Evolutionary conservation across 202 grass and related monocot species (phyloP).

Genomic region (Brachypodium distachyon): DNA sequence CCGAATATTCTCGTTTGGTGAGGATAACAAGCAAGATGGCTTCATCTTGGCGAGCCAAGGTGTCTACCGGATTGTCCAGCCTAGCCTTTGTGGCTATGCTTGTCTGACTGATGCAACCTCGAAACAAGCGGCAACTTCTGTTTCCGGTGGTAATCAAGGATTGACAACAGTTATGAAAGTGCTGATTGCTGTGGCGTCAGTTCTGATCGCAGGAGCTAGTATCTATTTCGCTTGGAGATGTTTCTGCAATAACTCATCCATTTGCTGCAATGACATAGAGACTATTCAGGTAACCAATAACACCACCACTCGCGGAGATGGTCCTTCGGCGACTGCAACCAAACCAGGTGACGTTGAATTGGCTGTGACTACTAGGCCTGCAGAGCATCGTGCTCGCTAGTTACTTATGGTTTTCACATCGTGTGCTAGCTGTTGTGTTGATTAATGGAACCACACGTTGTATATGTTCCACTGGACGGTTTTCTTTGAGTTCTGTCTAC

Average conservation of each 20-base stretch:
- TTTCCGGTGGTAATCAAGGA: neutral
- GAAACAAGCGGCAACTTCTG: slow-evolving; percentile 9
- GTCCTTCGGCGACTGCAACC: neutral
- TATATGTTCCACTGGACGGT: neutral
- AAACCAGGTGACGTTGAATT: neutral
- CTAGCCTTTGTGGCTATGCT: slow-evolving; percentile 43
- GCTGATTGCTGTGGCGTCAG: neutral
- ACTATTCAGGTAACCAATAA: neutral
- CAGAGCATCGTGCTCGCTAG: neutral
- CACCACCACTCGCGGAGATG: neutral
- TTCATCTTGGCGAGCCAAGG: slow-evolving; percentile 57
- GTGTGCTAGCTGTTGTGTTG: neutral
- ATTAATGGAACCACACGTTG: neutral
- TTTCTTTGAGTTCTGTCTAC: neutral
- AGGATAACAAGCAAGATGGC: slow-evolving; percentile 58
- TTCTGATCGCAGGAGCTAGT: neutral
- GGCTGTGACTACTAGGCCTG: neutral
- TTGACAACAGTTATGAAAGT: neutral
- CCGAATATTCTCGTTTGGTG: slow-evolving; percentile 59
- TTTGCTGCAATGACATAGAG: neutral
- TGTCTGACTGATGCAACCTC: slow-evolving; percentile 2
- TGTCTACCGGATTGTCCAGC: slow-evolving; percentile 61
- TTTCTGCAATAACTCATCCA: neutral
- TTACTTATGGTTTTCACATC: neutral
- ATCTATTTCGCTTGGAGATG: neutral